Conservation (phyloP, 495 filamentous ascomycete species). For the Talaromyces trachyspermus region DNA sequence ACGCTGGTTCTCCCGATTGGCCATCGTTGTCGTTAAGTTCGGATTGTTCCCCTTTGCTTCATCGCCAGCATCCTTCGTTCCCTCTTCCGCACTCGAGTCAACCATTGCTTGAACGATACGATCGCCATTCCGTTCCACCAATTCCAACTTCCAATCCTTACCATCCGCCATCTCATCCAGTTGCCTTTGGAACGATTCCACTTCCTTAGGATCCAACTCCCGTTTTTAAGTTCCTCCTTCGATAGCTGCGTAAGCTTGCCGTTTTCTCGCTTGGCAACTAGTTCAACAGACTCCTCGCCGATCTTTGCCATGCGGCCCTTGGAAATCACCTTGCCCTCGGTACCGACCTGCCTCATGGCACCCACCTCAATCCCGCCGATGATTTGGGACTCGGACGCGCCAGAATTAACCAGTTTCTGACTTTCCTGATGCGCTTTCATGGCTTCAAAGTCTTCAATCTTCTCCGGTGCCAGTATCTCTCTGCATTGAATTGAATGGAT, state of each 20-base stretch:
- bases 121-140: conserved; percentile 37
- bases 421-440: conserved; percentile 37
- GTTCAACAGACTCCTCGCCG: conserved; percentile 39
- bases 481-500: conserved; percentile 73
- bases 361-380: conserved; percentile 57
- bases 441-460: conserved; percentile 51
- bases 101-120: conserved; percentile 42
- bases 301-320: conserved; percentile 37
- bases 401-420: conserved; percentile 30
- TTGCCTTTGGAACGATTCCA: conserved; percentile 58
- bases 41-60: conserved; percentile 13
- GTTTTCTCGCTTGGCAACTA: conserved; percentile 49
- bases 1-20: conserved; percentile 1
- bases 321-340: conserved; percentile 48
- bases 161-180: conserved; percentile 33
- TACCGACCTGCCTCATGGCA: conserved; percentile 47
- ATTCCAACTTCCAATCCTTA: conserved; percentile 43
- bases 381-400: conserved; percentile 27
- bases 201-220: conserved; percentile 57
- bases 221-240: conserved; percentile 60
- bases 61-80: conserved; percentile 21
- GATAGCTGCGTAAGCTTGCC: conserved; percentile 45
- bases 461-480: conserved; percentile 54
- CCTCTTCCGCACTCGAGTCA: conserved; percentile 23
- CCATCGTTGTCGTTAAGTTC: conserved; percentile 8